Base-by-base conservation (phyloP, 2,329 filamentous ascomycete species). In the Mycosphaerella sp. region DNA sequence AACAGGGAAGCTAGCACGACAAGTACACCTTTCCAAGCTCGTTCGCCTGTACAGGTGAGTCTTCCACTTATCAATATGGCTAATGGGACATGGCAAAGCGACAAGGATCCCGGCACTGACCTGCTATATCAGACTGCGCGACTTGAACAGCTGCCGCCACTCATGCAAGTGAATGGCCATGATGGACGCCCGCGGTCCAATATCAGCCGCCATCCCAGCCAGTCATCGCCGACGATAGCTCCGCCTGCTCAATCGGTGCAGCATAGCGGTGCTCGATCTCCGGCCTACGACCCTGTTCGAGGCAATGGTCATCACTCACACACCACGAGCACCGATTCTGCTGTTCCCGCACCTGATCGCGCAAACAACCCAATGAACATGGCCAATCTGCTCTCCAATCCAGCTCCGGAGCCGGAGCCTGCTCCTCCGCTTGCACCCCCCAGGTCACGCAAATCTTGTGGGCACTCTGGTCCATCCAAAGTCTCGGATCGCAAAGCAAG, bases 321-420 rank as follows among this genome's bases (percentile, higher is more conserved):
- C 39, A 50, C 60, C 2, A 47, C 53, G 5, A 63, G 58, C 52
- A 57, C 57, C 27, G 62, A 64, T 2, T 59, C 54, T 16, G 48
- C 55, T 6, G 67, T 64, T 28, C 67, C 70, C 52, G 65, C 66
- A 37, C 64, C 69, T 17, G 56, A 61, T 16, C 83, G 89, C 67
- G 78, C 84, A 36, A 84, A 85, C 52, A 87, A 95, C 67, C 86
- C 90, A 47, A 96, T 96, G 90, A 93, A 90, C 4, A 93, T 97
- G 65, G 93, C 89, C 59, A 96, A 90, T 67, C 94, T 97, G 53
- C 83, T 97, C 39, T 91, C 89, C 3, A 89, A 81, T 59, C 46
- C 56, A 34, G 42, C 50, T 40, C 32, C 49, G 40, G 30, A 50
- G 21, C 53, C 51, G n/a, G 47, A 47, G 28, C 51, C 55, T 34